Conservation (phyloP, 1,284 basidiomycete species). For the Microbotryum silenes-acaulis region DNA sequence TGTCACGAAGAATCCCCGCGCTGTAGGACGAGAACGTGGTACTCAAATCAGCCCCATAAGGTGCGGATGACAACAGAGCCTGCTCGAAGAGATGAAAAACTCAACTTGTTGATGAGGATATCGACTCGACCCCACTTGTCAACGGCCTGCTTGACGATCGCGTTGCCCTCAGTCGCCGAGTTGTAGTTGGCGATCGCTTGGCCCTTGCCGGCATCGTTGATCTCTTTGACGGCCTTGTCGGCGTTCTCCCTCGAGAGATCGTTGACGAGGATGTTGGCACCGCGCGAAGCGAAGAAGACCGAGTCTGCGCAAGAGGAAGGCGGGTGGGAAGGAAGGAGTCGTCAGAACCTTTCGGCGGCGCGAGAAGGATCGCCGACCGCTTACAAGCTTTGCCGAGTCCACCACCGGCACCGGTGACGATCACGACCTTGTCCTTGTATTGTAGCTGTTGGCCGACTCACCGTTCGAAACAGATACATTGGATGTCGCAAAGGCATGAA, state of each 20-base stretch:
- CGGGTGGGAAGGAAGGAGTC: neutral
- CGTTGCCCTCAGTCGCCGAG: constrained; percentile 78
- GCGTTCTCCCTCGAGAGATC: constrained; percentile 85
- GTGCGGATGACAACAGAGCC: neutral
- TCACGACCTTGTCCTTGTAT: constrained; percentile 86
- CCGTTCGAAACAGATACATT: neutral
- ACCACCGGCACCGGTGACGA: constrained; percentile 92
- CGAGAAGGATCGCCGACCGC: neutral
- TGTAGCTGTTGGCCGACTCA: constrained; percentile 44
- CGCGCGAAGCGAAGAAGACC: constrained; percentile 77
- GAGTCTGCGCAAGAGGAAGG: constrained; percentile 59
- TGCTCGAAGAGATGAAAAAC: neutral
- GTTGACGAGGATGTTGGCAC: constrained; percentile 90
- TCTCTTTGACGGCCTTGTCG: constrained; percentile 87
- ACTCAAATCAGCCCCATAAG: neutral
- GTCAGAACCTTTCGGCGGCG: neutral
- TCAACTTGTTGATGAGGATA: constrained; percentile 49
- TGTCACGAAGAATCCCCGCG: constrained; percentile 77
- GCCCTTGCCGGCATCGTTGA: constrained; percentile 61
- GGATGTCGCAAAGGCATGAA: too few species aligned
- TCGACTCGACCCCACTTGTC: constrained; percentile 77
- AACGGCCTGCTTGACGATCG: constrained; percentile 71
- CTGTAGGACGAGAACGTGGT: constrained; percentile 63
- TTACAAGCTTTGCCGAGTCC: constrained; percentile 78
- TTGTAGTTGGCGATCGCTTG: constrained; percentile 79